Percentiles rank a stretch among this genome's conserved stretches.
These are phyloP conservation scores for Chlamydomonas sphaeroides DNA, from an alignment of 139 green algal species.

Conservation along the genomic window DNA sequence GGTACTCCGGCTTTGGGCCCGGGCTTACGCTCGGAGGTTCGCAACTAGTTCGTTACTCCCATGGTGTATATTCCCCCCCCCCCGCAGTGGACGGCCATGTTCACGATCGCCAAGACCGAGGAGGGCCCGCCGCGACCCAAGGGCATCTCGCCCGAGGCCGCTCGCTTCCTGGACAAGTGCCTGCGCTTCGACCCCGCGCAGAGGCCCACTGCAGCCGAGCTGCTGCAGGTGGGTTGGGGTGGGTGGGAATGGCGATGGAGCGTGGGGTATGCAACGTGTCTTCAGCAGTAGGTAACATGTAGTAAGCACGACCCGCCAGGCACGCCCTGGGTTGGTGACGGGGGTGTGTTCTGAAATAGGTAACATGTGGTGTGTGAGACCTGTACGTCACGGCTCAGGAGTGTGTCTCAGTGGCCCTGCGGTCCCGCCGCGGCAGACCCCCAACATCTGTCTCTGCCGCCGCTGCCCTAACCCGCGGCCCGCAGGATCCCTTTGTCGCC, in stretches of 20 bases:
- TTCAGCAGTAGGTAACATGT: background rate
- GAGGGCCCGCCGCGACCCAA: slow-evolving; percentile 77
- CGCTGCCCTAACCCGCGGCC: background rate
- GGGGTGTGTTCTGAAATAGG: background rate
- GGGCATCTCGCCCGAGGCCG: slow-evolving; percentile 69
- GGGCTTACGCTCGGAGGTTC: too few species aligned
- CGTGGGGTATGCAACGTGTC: background rate
- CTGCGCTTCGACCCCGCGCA: slow-evolving; percentile 73
- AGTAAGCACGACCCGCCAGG: too few species aligned
- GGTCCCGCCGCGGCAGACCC: too few species aligned
- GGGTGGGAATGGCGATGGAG: background rate
- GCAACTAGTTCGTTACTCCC: too few species aligned
- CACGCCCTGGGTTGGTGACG: too few species aligned
- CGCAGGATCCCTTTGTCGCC: slow-evolving; percentile 38
- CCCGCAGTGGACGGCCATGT: slow-evolving; percentile 75
- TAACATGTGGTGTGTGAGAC: background rate
- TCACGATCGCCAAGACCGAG: slow-evolving; percentile 84
- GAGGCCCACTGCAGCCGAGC: slow-evolving; percentile 62
- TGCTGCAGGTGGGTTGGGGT: slow-evolving; percentile 43
- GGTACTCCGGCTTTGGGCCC: too few species aligned
- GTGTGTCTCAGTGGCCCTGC: background rate
- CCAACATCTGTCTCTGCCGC: too few species aligned
- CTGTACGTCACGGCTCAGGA: background rate
- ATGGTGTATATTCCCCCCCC: too few species aligned
- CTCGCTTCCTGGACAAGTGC: slow-evolving; percentile 83